Evolutionary conservation across 2,329 filamentous ascomycete species (phyloP).

Genomic region (Aspergillus texensis): DNA sequence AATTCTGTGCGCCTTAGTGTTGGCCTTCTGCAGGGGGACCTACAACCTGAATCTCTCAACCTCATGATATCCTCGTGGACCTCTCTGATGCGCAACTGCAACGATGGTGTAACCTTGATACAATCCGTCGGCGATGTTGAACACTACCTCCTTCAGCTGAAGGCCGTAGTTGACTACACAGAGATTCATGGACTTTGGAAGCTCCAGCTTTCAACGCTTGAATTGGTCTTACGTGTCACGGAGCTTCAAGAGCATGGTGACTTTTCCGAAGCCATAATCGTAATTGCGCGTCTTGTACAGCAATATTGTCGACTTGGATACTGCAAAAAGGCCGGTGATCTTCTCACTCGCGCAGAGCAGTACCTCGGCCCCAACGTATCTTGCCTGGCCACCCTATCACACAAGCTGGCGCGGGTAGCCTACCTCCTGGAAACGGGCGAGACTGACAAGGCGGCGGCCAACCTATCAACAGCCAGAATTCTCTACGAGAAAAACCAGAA

Average conservation of each 20-base stretch:
- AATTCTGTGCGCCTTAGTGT: conserved; percentile 39
- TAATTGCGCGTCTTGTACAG: conserved; percentile 51
- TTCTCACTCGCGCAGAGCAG: conserved; percentile 62
- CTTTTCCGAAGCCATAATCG: conserved; percentile 44
- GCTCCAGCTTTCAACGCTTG: conserved; percentile 52
- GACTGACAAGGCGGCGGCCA: conserved; percentile 58
- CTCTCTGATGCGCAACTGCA: conserved; percentile 48
- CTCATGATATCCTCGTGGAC: conserved; percentile 39
- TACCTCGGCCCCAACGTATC: conserved; percentile 46
- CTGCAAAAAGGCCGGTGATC: conserved; percentile 58
- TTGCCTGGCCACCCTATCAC: conserved; percentile 54
- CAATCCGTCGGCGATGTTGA: conserved; percentile 54
- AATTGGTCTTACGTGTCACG: conserved; percentile 51
- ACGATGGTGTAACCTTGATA: conserved; percentile 45
- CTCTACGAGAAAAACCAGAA: conserved; percentile 37
- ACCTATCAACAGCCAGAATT: conserved; percentile 30
- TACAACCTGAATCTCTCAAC: conserved; percentile 30
- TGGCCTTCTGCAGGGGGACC: conserved; percentile 37
- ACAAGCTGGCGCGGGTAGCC: conserved; percentile 73
- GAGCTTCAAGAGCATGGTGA: conserved; percentile 47
- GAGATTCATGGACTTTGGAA: conserved; percentile 59
- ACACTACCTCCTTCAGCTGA: conserved; percentile 54
- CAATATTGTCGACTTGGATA: conserved; percentile 65
- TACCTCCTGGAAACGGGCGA: conserved; percentile 71
- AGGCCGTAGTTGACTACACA: conserved; percentile 58